phyloP scores from a whole-genome alignment of 2,329 filamentous ascomycete genomes.

The Sarocladium strictum region DNA sequence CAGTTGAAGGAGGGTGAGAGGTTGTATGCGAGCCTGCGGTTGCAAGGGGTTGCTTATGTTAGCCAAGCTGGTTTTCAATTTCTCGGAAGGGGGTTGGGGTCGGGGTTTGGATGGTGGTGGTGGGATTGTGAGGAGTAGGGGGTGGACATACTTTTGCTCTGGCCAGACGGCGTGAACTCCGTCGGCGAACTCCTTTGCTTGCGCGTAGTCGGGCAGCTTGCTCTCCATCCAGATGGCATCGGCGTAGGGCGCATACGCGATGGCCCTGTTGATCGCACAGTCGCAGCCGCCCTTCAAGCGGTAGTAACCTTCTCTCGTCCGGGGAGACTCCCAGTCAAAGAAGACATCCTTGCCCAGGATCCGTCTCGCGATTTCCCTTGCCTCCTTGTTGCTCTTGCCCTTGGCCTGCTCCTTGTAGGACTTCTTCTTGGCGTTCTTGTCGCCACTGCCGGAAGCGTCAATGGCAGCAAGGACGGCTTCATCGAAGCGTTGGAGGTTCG shows the following conservation, averaged over 20 bases:
- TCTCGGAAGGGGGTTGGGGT: too few relatives aligned
- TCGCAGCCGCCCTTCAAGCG: slow-evolving; percentile 85
- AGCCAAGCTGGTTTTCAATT: slow-evolving; percentile 6
- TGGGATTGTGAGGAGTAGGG: slow-evolving; percentile 2
- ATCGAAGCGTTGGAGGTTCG: slow-evolving; percentile 80
- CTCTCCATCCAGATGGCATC: slow-evolving; percentile 99
- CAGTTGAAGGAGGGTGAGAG: slow-evolving; percentile 99
- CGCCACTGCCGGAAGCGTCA: slow-evolving; percentile 55
- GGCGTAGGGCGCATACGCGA: slow-evolving; percentile 88
- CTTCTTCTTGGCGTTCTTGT: slow-evolving; percentile 63
- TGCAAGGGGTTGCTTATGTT: slow-evolving; percentile 12
- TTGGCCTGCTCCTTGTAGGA: slow-evolving; percentile 63
- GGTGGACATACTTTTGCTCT: slow-evolving; percentile 75
- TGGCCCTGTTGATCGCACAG: slow-evolving; percentile 82
- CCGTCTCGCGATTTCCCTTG: slow-evolving; percentile 69
- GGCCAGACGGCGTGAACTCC: slow-evolving; percentile 94
- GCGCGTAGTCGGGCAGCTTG: slow-evolving; percentile 85
- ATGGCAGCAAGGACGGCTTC: slow-evolving; percentile 84
- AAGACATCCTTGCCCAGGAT: slow-evolving; percentile 75
- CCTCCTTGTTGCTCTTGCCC: slow-evolving; percentile 82
- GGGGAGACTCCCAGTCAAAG: slow-evolving; percentile 93
- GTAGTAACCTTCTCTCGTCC: slow-evolving; percentile 94
- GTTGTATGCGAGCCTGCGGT: slow-evolving; percentile 85
- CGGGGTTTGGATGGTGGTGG: neutral
- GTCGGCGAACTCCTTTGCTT: slow-evolving; percentile 88